phyloP scores from a whole-genome alignment of 805 yeast genomes.

The Middelhovenomyces tepae region DNA sequence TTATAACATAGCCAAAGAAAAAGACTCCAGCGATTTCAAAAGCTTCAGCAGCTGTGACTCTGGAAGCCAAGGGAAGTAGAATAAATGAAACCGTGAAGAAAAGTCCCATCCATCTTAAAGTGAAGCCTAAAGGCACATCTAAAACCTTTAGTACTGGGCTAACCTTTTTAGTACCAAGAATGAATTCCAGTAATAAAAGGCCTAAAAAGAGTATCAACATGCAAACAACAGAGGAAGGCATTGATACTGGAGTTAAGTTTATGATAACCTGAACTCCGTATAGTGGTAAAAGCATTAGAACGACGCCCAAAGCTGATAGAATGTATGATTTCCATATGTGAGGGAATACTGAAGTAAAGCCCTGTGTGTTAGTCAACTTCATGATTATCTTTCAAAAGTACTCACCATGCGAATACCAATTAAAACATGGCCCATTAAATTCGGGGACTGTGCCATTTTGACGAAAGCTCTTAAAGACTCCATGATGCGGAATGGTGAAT shows the following conservation, averaged over 20 bases:
- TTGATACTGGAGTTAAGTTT: conserved; percentile 38
- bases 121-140: conserved; percentile 59
- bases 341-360: conserved; percentile 4
- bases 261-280: conserved; percentile 48
- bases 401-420: too few species aligned
- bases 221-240: conserved; percentile 65
- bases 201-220: conserved; percentile 51
- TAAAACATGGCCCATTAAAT: too few species aligned
- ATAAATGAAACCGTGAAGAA: conserved; percentile 74
- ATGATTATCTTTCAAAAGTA: too few species aligned
- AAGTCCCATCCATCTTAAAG: conserved; percentile 68
- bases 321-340: conserved; percentile 7
- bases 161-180: conserved; percentile 31
- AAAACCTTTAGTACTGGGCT: conserved; percentile 25
- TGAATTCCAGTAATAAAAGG: conserved; percentile 32
- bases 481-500: too few species aligned
- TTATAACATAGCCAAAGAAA: conserved; percentile 51
- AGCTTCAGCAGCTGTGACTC: conserved; percentile 58
- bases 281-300: conserved; percentile 36
- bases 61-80: conserved; percentile 57
- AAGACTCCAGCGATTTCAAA: conserved; percentile 68
- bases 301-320: conserved; percentile 39
- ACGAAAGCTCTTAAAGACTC: too few species aligned
- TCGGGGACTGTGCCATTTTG: too few species aligned
- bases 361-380: too few species aligned